Evolutionary conservation across 345 rosid species (phyloP), one percentile per base, ranked within the genome.

Genomic region (Leavenworthia alabamica): DNA sequence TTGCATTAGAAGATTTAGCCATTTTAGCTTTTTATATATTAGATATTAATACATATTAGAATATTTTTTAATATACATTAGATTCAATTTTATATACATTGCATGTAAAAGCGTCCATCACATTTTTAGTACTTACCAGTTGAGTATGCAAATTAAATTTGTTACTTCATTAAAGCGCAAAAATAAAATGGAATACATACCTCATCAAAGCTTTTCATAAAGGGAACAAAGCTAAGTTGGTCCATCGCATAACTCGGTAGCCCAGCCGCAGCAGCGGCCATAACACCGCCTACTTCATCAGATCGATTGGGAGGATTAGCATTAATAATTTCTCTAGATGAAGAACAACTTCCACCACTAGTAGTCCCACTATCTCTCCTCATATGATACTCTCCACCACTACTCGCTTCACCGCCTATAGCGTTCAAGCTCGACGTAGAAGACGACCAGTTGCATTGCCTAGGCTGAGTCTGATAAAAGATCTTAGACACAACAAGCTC

Each of bases 401-500:
- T 73, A 56, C 62, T 77, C 0, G 74, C 82, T 37, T 72, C 77
- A 36, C 79, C 86, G 3, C 76, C 81, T 6, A 75, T 42, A 17
- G 77, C 55, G 26, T 66, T 73, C 26, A 66, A 53, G 29, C 56
- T 66, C 14, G 50, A 77, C 70, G 68, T 58, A 72, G 68, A 86
- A 50, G 70, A 86, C 75, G 85, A 79, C 94, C 93, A 93, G 49
- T 85, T 89, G 49, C 99, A 87, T 62, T 93, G 99, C 66, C 99
- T 79, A 2, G 99, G 99, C 46, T 93, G 99, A 10, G 99, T 93
- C 75, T 93, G 99, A 73, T 93, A 93, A 73, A 93, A 93, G 32
- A 93, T 93, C 75, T 93, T 93, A 2, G 99, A 93, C 15, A 93
- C 99, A 12, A 93, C 99, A 22, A 93, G 90, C 68, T 93, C 99